phyloP scores from a whole-genome alignment of 192 early-diverging fungal species.

The Podochytrium sp. region DNA sequence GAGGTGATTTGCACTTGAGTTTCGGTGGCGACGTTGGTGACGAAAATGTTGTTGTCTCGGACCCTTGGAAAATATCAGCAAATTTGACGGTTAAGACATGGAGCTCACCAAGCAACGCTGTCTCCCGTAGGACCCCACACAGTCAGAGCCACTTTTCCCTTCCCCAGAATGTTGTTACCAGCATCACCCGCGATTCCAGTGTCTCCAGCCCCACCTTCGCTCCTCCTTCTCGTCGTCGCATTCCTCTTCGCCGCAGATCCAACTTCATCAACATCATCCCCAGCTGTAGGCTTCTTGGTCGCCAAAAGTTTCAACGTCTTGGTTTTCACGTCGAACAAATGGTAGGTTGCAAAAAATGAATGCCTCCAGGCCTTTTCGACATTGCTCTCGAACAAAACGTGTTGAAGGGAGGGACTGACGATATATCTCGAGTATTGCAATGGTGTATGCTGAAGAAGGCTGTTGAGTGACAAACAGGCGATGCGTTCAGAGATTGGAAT shows the following conservation, averaged over 20 bases:
- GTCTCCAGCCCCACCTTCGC: background rate
- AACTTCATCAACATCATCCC: conserved; percentile 26
- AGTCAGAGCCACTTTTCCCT: conserved; percentile 64
- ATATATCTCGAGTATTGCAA: conserved; percentile 12
- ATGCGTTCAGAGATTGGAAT: background rate
- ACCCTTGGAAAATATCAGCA: conserved; percentile 64
- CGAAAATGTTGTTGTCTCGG: conserved; percentile 84
- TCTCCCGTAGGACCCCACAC: conserved; percentile 82
- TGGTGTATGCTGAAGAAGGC: background rate
- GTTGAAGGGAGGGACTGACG: conserved; percentile 50
- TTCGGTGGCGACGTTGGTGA: conserved; percentile 56
- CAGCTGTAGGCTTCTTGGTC: background rate
- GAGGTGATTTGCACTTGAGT: conserved; percentile 77
- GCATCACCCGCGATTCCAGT: conserved; percentile 25
- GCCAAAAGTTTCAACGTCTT: conserved; percentile 63
- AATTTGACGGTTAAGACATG: background rate
- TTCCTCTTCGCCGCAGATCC: too few relatives aligned
- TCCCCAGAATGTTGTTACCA: conserved; percentile 35
- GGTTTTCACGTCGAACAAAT: conserved; percentile 70
- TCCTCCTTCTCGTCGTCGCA: background rate
- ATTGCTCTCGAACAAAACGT: conserved; percentile 74
- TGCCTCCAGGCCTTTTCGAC: conserved; percentile 79
- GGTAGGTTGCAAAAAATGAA: conserved; percentile 80
- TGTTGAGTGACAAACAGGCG: background rate
- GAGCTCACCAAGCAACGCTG: conserved; percentile 53